Percentiles rank a stretch among this genome's conserved stretches.
These are phyloP conservation scores for Neurospora sp. DNA, from an alignment of 2,329 filamentous ascomycete species.

Conservation along the genomic window DNA sequence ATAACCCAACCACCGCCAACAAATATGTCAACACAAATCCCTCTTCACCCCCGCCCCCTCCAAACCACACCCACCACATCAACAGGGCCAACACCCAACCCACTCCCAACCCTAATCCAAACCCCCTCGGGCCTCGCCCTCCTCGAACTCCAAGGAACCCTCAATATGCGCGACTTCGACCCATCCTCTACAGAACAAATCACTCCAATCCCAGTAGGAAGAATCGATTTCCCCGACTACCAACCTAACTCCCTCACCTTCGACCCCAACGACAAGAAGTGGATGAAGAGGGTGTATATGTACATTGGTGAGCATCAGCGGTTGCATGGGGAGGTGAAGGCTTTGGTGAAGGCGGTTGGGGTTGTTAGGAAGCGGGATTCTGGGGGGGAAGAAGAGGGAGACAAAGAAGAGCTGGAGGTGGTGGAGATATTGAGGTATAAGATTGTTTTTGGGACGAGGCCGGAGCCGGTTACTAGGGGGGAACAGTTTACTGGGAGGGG, in stretches of 20 bases:
- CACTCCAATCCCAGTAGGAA: slow-evolving; percentile 30
- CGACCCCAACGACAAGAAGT: slow-evolving; percentile 48
- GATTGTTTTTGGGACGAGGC: slow-evolving; percentile 71
- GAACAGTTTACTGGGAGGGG: background rate
- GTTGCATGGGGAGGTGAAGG: slow-evolving; percentile 83
- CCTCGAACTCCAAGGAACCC: slow-evolving; percentile 83
- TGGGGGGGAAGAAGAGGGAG: slow-evolving; percentile 36
- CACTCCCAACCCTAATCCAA: slow-evolving; percentile 73
- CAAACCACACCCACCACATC: background rate
- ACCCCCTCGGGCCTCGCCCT: slow-evolving; percentile 85
- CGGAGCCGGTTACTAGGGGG: slow-evolving; percentile 64
- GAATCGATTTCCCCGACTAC: slow-evolving; percentile 46
- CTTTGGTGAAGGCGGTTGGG: slow-evolving; percentile 67
- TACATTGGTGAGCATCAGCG: slow-evolving; percentile 86
- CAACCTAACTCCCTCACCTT: slow-evolving; percentile 34
- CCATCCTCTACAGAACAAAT: slow-evolving; percentile 18
- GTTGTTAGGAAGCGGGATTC: slow-evolving; percentile 45
- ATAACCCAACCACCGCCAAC: background rate
- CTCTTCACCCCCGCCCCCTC: background rate
- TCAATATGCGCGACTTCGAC: slow-evolving; percentile 57
- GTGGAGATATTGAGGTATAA: slow-evolving; percentile 83
- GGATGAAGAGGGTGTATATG: slow-evolving; percentile 86
- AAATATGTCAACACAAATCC: background rate
- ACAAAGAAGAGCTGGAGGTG: slow-evolving; percentile 58
- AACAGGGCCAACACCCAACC: slow-evolving; percentile 24